Conservation (phyloP, 2,329 filamentous ascomycete species). For the Ustilaginoidea virens region DNA sequence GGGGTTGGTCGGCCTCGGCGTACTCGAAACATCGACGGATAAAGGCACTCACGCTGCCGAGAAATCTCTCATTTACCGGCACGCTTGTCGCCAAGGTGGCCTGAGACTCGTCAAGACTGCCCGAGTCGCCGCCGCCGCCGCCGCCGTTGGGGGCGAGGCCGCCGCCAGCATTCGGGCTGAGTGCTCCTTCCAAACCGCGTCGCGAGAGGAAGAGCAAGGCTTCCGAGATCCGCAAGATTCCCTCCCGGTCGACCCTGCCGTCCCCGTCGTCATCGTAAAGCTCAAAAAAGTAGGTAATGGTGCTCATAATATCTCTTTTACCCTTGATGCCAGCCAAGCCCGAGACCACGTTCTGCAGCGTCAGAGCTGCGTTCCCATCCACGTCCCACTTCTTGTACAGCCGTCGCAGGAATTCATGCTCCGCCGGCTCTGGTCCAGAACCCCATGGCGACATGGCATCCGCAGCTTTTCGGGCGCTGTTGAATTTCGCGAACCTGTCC, state of each 20-base stretch:
- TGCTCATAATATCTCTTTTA: constrained; percentile 90
- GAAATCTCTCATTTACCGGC: constrained; percentile 70
- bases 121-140: constrained; percentile 9
- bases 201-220: constrained; percentile 84
- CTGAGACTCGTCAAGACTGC: constrained; percentile 20
- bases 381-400: constrained; percentile 82
- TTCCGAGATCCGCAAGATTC: constrained; percentile 88
- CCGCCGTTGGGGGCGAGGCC: constrained; percentile 34
- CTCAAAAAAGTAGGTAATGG: constrained; percentile 95
- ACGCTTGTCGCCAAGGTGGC: constrained; percentile 29
- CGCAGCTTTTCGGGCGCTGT: constrained; percentile 34
- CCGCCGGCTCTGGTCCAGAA: constrained; percentile 52
- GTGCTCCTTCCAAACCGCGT: constrained; percentile 63
- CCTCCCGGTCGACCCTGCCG: constrained; percentile 85
- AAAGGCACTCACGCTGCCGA: constrained; percentile 88
- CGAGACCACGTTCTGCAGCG: constrained; percentile 79
- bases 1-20: constrained; percentile 75
- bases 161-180: constrained; percentile 51
- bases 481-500: constrained; percentile 43
- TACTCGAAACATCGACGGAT: constrained; percentile 96
- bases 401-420: constrained; percentile 86
- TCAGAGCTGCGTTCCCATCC: constrained; percentile 61
- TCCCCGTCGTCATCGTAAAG: constrained; percentile 89
- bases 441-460: constrained; percentile 37
- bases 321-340: constrained; percentile 87